Base-by-base conservation (phyloP, 208 protist genomes). In the Leptomonas pyrrhocoris region DNA sequence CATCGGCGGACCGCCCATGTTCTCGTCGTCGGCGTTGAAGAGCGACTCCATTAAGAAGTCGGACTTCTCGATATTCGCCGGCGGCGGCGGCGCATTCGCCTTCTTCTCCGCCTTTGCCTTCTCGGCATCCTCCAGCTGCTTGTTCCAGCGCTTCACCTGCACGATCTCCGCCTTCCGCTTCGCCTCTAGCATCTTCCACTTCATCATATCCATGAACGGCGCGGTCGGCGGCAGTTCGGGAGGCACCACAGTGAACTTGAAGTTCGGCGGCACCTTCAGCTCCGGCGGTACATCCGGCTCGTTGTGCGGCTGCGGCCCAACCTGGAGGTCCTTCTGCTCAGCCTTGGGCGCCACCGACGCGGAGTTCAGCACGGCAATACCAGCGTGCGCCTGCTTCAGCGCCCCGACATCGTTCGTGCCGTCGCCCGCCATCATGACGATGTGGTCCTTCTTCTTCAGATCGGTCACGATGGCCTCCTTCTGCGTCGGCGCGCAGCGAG, bases 401-500 rank as follows among this genome's bases (percentile, higher is more conserved):
- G 99, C 99, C 30, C 98, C 99, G 16, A 99, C 99, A 80, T 99
- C 96, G 83, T 98, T 98, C n/a, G 93, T 98, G 67, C 96, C 96
- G 79, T 98, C 96, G 53, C 96, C 94, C 18, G 88, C 84, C 90
- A 98, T 97, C 62, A 98, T 86, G 34, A 96, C 92, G n/a, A 90
- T 84, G 68, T 96, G 85, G 7, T 80, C 77, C 74, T 93, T 86
- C 48, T 86, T 65, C 76, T 97, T 97, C 12, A 98, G 80, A 46
- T 90, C 81, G 13, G 68, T 88, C 11, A 98, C 84, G 61, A 98
- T 96, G 43, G 79, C 82, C 68, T 95, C 88, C 77, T 98, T 98
- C 68, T 95, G 86, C 25, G 90, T 86, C 19, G 94, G 94, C 2
- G 92, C 89, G 57, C 92, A 97, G 46, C 94, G 87, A 8, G 94